A percentile compares a stretch with the other conserved stretches of the same genome.
These are phyloP conservation scores for Hyphopichia fennica DNA, from an alignment of 1,139 yeast genomes.

Conservation along the genomic window DNA sequence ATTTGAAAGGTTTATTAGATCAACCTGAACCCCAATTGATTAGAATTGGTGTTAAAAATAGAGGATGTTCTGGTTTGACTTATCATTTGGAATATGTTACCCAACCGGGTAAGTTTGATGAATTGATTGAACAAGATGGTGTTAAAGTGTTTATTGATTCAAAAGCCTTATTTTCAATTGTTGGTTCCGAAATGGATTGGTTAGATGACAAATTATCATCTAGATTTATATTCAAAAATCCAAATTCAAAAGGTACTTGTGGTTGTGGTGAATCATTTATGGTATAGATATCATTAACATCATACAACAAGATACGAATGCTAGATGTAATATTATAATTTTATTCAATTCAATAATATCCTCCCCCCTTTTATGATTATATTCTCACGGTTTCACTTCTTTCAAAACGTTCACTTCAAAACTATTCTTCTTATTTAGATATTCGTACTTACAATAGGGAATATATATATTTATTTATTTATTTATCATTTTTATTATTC, in stretches of 20 bases:
- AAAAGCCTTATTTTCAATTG: constrained; percentile 90
- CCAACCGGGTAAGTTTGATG: constrained; percentile 91
- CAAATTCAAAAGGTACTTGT: constrained; percentile 95
- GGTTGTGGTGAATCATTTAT: constrained; percentile 98
- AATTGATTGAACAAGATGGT: constrained; percentile 87
- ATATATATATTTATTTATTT: background rate
- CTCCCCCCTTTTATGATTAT: background rate
- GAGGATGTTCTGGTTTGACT: constrained; percentile 95
- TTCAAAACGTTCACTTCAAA: background rate
- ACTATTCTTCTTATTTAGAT: background rate
- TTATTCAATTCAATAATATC: background rate
- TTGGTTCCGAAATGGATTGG: constrained; percentile 99
- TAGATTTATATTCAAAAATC: constrained; percentile 88
- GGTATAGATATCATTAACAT: no score
- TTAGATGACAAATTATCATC: constrained; percentile 87
- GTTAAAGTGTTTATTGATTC: constrained; percentile 92
- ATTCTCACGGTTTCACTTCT: background rate
- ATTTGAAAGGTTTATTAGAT: constrained; percentile 63
- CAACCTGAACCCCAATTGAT: constrained; percentile 88
- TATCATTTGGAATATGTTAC: constrained; percentile 89
- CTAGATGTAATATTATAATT: background rate
- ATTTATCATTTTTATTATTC: no score
- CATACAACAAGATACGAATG: no score
- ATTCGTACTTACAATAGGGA: no score
- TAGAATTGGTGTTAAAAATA: constrained; percentile 88